Conservation (phyloP, 2,329 filamentous ascomycete species). For the Penicillium vulpinum region DNA sequence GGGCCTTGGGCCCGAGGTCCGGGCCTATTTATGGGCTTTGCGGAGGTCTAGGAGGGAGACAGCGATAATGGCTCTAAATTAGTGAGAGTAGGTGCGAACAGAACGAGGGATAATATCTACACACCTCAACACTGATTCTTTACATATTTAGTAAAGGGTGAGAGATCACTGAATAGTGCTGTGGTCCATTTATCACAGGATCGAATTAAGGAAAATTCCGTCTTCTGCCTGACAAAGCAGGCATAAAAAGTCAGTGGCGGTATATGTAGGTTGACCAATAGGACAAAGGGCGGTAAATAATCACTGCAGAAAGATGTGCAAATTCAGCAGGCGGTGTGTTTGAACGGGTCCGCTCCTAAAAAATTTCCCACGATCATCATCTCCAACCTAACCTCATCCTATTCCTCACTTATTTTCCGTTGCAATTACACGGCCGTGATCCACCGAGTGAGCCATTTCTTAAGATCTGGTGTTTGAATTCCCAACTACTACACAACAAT, state of each 20-base stretch:
- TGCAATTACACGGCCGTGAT: conserved; percentile 33
- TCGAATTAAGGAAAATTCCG: not conserved
- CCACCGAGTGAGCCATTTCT: conserved; percentile 41
- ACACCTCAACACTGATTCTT: too few relatives aligned
- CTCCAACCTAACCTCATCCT: conserved; percentile 5
- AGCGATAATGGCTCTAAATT: too few relatives aligned
- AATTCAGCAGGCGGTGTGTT: conserved; percentile 6
- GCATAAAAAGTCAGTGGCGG: not conserved
- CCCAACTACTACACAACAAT: conserved; percentile 23
- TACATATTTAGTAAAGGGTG: too few relatives aligned
- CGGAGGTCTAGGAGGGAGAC: too few relatives aligned
- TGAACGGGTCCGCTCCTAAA: not conserved
- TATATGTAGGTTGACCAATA: not conserved
- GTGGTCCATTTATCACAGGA: not conserved
- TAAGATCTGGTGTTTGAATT: conserved; percentile 22
- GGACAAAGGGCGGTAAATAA: too few relatives aligned
- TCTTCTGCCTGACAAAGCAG: not conserved
- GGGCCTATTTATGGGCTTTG: too few relatives aligned
- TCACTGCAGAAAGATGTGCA: not conserved
- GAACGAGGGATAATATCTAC: too few relatives aligned
- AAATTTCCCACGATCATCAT: conserved; percentile 1
- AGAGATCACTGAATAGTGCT: not conserved
- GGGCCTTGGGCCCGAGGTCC: too few relatives aligned
- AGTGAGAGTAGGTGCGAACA: too few relatives aligned
- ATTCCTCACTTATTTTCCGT: conserved; percentile 5